Conservation (phyloP, 192 early-diverging fungal genomes). For the Coemansia sp. region DNA sequence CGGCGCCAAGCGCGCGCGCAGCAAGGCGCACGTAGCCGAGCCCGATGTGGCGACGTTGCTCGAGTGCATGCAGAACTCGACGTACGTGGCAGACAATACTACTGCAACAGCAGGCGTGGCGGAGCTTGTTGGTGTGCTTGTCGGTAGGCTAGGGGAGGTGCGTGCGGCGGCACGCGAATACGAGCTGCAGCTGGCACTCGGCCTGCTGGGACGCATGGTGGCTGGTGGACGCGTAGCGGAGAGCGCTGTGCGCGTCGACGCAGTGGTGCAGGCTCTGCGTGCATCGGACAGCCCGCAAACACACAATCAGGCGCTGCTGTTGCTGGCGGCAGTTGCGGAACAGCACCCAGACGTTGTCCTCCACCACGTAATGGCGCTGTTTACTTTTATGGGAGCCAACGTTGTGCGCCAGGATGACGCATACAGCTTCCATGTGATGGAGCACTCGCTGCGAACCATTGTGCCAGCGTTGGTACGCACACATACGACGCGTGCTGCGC, state of each 20-base stretch:
- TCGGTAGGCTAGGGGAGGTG: constrained; percentile 49
- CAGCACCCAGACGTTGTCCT: constrained; percentile 82
- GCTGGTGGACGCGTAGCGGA: constrained; percentile 41
- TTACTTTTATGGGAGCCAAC: constrained; percentile 97
- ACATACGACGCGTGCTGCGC: constrained; percentile 12
- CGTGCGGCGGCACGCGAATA: constrained; percentile 73
- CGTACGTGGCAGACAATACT: constrained; percentile 47
- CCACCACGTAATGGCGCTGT: constrained; percentile 92
- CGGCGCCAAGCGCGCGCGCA: constrained; percentile 26
- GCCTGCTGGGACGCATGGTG: constrained; percentile 57
- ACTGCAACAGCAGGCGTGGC: constrained; percentile 69
- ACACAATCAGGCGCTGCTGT: constrained; percentile 80
- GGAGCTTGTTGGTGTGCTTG: constrained; percentile 64
- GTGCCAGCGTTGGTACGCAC: constrained; percentile 69
- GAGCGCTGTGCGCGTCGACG: constrained; percentile 74
- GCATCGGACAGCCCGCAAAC: constrained; percentile 92
- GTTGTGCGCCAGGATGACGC: constrained; percentile 94
- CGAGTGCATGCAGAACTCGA: constrained; percentile 73
- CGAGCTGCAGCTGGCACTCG: constrained; percentile 81
- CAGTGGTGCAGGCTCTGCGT: constrained; percentile 85
- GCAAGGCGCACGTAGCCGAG: constrained; percentile 11
- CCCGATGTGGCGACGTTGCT: constrained; percentile 65
- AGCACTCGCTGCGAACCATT: constrained; percentile 82
- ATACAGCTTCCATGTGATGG: constrained; percentile 94
- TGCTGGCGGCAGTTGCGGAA: constrained; percentile 84